A percentile compares a stretch with the other conserved stretches of the same genome.
phyloP scores from a whole-genome alignment of 495 filamentous ascomycete genomes.

The Talaromyces liani region DNA sequence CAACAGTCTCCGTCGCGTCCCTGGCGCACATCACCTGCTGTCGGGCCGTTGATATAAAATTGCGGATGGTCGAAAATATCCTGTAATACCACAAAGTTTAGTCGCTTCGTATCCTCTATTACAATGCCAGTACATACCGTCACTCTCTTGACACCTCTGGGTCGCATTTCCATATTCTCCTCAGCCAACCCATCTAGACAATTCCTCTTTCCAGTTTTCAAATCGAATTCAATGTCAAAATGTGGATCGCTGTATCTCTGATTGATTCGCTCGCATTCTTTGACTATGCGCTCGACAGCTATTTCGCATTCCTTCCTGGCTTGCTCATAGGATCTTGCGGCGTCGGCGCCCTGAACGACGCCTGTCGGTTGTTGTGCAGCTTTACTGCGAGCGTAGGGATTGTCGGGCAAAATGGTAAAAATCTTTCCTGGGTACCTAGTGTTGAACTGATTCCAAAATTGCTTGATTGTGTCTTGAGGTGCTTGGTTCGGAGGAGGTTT shows the following conservation, averaged over 20 bases:
- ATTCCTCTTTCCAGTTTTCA: constrained; percentile 53
- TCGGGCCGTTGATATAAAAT: constrained; percentile 79
- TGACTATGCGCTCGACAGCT: constrained; percentile 75
- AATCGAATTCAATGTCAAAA: constrained; percentile 80
- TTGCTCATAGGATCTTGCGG: constrained; percentile 62
- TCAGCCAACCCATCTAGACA: constrained; percentile 55
- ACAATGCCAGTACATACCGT: constrained; percentile 27
- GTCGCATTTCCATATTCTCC: constrained; percentile 35
- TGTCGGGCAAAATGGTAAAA: constrained; percentile 65
- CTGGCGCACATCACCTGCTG: constrained; percentile 75
- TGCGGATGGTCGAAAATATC: constrained; percentile 84
- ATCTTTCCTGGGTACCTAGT: constrained; percentile 54
- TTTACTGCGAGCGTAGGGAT: constrained; percentile 58
- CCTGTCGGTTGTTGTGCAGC: constrained; percentile 47
- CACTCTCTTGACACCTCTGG: constrained; percentile 59
- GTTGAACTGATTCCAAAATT: constrained; percentile 75
- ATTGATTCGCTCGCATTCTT: constrained; percentile 77
- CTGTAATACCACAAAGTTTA: constrained; percentile 17
- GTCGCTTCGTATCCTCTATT: neutral
- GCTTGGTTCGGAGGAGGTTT: constrained; percentile 31
- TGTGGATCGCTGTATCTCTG: constrained; percentile 85
- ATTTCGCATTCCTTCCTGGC: constrained; percentile 59
- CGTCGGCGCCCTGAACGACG: constrained; percentile 45
- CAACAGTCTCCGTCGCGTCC: constrained; percentile 83
- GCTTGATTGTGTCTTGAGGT: constrained; percentile 64